Evolutionary conservation across 352 stramenopile genomes (phyloP), one percentile per base, ranked within the genome.

Genomic region (Phytophthora melonis): DNA sequence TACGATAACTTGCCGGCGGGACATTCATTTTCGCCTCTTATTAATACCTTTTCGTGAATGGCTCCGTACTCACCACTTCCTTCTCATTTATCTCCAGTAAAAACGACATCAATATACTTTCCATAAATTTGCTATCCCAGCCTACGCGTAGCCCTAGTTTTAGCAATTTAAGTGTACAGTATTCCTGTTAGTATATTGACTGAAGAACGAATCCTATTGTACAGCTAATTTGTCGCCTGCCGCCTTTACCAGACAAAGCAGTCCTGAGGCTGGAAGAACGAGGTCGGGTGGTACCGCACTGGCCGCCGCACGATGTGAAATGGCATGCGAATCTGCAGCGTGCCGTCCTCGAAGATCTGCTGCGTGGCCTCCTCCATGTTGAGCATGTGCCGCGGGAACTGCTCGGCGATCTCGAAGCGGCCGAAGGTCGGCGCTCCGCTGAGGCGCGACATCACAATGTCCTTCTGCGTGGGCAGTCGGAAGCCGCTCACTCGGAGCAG

Each of bases 371-470:
- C 71, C 27, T 90, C 78, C 68, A 91, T 78, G 68, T 82, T 77
- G 30, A 89, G 58, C 59, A 80, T 64, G 45, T 81, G 75, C 50
- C 63, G 47, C 34, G 81, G 81, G 59, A 91, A 83, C 32, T 81
- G 79, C 75, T 92, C 77, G 14, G 56, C 60, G 61, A 93, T 91
- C 53, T 91, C 82, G 25, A 93, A 93, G 64, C 84, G 86, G 30
- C 86, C 84, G 45, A 90, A 92, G 3, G 82, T 90, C 21, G 86
- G 82, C 5, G 75, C 54, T 16, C 82, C 84, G 25, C 75, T 91
- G 30, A 90, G 82, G 8, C 74, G 74, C 4, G 86, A 86, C 63
- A 92, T 70, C 30, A 84, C 58, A 8, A 91, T 55, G 52, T 92
- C 86, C 63, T 87, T 90, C 52, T 86, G 77, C 0, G 77, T 91